Base-by-base conservation (phyloP, 345 rosid species). In the Excoecaria cochinchinensis region DNA sequence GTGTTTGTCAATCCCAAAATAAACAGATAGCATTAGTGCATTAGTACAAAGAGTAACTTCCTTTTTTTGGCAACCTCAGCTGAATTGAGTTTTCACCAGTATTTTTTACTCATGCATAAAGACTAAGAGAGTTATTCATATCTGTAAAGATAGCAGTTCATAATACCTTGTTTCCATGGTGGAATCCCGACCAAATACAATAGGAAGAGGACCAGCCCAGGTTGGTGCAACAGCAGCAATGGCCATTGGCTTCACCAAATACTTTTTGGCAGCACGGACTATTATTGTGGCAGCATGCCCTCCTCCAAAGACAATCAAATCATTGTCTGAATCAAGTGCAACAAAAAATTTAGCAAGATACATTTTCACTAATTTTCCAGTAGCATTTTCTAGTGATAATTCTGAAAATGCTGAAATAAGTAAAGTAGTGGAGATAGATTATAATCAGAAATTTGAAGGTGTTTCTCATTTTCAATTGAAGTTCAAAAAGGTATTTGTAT, bases 191-290 rank as follows among this genome's bases (percentile, higher is more conserved):
- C 95, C 97, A 79, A 94, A 94, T 39, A 92, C 97, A 64, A 94
- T 89, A 47, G 95, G 98, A 36, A 94, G 91, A 59, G 97, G 97
- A 56, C 97, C 97, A 74, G 97, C 95, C 96, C 95, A 91, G 69
- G 97, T 94, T 44, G 97, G 97, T 22, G 98, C 97, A 67, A 92
- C 91, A 13, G 95, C 95, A 71, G 95, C 95, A 59, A 89, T 89
- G 58, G 95, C 97, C 76, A 83, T 82, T 67, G 97, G 92, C 81
- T 91, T 91, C 75, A 91, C 88, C 85, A 94, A 78, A 79, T 87
- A 90, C 74, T 91, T 92, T 76, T 81, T 85, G 0, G 90, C 82
- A 42, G 97, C 98, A 83, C 91, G 90, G 66, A 90, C 79, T 66
- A 83, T 76, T 63, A 90, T 71, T 64, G 95, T 90, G 72, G 97